Evolutionary conservation across 352 stramenopile genomes (phyloP).

Genomic region (Globisporangium okanoganense): DNA sequence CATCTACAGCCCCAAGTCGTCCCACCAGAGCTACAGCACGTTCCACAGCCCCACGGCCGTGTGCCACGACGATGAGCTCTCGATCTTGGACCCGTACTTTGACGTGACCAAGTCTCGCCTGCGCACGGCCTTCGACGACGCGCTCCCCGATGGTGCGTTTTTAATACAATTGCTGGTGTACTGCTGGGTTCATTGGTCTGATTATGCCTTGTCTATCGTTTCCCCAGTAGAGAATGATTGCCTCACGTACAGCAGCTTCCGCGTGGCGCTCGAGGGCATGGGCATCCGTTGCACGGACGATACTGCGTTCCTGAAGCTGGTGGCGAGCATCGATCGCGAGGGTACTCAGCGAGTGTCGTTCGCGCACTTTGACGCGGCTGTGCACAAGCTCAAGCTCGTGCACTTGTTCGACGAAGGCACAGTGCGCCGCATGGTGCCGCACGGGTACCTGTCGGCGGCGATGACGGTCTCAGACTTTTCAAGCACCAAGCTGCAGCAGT

Average conservation of each 20-base stretch:
- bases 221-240: conserved; percentile 31
- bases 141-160: conserved; percentile 35
- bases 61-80: conserved; percentile 62
- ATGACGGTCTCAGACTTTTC: conserved; percentile 84
- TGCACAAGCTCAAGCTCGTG: conserved; percentile 86
- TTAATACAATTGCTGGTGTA: neutral
- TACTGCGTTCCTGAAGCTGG: conserved; percentile 64
- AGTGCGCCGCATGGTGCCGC: conserved; percentile 48
- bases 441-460: conserved; percentile 42
- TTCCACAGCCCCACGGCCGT: conserved; percentile 40
- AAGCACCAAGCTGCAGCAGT: conserved; percentile 63
- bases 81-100: conserved; percentile 85
- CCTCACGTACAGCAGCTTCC: conserved; percentile 57
- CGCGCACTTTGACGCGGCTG: conserved; percentile 70
- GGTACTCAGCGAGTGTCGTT: conserved; percentile 45
- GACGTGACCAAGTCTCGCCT: conserved; percentile 75
- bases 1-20: conserved; percentile 64
- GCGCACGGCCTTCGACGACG: conserved; percentile 67
- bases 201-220: neutral
- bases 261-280: conserved; percentile 52
- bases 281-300: conserved; percentile 72
- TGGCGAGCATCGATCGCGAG: conserved; percentile 61
- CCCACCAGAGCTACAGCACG: conserved; percentile 35
- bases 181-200: neutral
- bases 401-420: conserved; percentile 80